phyloP scores from a whole-genome alignment of 176 grass and related monocot species.

The Chrysopogon serrulatus region DNA sequence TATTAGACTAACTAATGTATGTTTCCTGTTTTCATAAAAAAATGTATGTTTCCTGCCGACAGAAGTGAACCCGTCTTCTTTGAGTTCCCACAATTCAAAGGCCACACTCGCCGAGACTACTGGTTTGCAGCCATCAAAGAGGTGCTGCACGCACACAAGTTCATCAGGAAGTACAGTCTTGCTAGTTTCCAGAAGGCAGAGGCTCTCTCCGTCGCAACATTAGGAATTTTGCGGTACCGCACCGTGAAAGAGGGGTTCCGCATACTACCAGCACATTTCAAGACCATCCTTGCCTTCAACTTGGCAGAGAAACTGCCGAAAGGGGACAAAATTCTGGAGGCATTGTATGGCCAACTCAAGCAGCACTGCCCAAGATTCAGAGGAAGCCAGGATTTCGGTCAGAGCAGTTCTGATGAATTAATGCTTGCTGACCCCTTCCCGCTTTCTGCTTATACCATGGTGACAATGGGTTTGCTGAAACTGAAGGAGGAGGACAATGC shows the following conservation, averaged over 20 bases:
- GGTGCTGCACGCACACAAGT: constrained; percentile 80
- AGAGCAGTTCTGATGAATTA: constrained; percentile 32
- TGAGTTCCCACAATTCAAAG: constrained; percentile 86
- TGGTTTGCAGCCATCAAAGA: constrained; percentile 93
- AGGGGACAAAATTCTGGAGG: constrained; percentile 89
- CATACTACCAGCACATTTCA: constrained; percentile 67
- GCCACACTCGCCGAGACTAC: constrained; percentile 78
- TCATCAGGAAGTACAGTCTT: constrained; percentile 75
- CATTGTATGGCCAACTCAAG: constrained; percentile 58
- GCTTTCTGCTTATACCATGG: constrained; percentile 52
- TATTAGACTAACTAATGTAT: neutral
- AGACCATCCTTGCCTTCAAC: constrained; percentile 84
- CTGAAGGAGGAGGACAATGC: constrained; percentile 39
- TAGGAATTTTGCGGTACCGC: constrained; percentile 74
- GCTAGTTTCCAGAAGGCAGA: constrained; percentile 55
- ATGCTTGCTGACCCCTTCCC: constrained; percentile 48
- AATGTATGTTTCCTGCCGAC: neutral
- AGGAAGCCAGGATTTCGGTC: constrained; percentile 8
- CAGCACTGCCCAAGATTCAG: constrained; percentile 32
- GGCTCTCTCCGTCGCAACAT: constrained; percentile 56
- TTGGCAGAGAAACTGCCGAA: constrained; percentile 91
- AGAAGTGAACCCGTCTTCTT: constrained; percentile 71
- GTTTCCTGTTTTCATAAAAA: too few relatives aligned
- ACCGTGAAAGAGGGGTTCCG: constrained; percentile 75
- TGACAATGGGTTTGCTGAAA: constrained; percentile 55